A percentile compares a stretch with the other conserved stretches of the same genome.
Conservation (phyloP, 2,329 filamentous ascomycete genomes). For the Pseudocercospora vitis region DNA sequence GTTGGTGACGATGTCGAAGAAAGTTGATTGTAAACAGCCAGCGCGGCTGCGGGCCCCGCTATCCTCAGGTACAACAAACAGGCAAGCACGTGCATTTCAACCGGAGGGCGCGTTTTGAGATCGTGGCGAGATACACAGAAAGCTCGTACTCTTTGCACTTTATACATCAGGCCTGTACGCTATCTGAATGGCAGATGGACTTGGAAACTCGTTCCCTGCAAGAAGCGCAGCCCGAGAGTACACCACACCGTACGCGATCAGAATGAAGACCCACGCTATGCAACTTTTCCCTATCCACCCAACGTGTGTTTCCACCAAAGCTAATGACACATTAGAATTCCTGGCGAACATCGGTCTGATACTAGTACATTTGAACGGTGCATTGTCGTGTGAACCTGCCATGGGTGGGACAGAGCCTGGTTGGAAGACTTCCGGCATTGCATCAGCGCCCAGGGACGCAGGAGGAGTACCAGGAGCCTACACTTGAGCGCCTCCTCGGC, state of each 20-base stretch:
- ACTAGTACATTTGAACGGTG: constrained; percentile 18
- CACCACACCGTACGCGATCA: constrained; percentile 1
- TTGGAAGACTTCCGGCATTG: not conserved
- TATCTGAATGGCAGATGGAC: constrained; percentile 1
- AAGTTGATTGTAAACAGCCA: no score
- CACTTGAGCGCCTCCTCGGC: constrained; percentile 13
- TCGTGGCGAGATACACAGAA: no score
- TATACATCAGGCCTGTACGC: constrained; percentile 6
- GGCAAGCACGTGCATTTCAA: no score
- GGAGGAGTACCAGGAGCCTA: not conserved
- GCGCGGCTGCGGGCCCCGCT: no score
- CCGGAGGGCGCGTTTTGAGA: no score
- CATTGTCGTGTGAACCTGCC: not conserved
- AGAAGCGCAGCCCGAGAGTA: not conserved
- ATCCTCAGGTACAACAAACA: no score
- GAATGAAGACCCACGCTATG: constrained; percentile 20
- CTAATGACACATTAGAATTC: constrained; percentile 23
- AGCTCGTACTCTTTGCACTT: constrained; percentile 7
- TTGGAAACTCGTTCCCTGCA: not conserved
- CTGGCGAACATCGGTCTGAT: constrained; percentile 10
- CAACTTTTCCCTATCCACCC: constrained; percentile 15
- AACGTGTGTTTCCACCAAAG: constrained; percentile 9
- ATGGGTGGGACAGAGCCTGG: not conserved
- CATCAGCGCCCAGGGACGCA: not conserved
- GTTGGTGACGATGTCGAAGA: no score